phyloP scores from a whole-genome alignment of 768 basidiomycete genomes.

The Podaxis pistillaris region DNA sequence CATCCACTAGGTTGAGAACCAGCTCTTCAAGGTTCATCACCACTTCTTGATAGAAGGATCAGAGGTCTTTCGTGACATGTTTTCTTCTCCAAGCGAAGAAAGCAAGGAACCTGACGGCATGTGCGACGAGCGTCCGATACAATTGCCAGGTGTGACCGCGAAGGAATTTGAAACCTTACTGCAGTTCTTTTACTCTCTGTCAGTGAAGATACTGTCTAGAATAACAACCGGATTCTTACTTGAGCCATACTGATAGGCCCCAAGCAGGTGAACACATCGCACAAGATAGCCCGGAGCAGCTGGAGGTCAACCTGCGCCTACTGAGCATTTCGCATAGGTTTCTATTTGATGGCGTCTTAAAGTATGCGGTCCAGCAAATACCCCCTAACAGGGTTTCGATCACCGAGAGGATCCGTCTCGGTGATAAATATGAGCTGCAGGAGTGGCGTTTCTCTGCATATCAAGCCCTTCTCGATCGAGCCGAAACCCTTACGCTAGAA shows the following conservation, averaged over 20 bases:
- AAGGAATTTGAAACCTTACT: conserved; percentile 37
- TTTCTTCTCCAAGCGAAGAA: conserved; percentile 22
- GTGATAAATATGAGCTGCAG: conserved; percentile 33
- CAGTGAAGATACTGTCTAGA: conserved; percentile 9
- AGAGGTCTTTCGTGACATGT: conserved; percentile 37
- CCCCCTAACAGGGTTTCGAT: conserved; percentile 20
- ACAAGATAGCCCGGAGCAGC: background rate
- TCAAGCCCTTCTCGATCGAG: conserved; percentile 32
- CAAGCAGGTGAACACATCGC: background rate
- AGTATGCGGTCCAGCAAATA: conserved; percentile 28
- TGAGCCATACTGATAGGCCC: no score
- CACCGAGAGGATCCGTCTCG: conserved; percentile 35
- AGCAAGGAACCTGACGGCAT: conserved; percentile 26
- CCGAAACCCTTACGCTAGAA: conserved; percentile 28
- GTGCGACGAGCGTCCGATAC: conserved; percentile 31
- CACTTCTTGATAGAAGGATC: conserved; percentile 40
- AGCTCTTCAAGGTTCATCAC: conserved; percentile 30
- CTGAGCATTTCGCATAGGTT: conserved; percentile 40
- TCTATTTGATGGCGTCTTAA: conserved; percentile 32
- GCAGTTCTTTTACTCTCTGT: conserved; percentile 39
- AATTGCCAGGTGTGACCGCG: conserved; percentile 29
- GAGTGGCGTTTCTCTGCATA: conserved; percentile 40
- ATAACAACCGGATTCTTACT: no score
- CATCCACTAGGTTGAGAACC: conserved; percentile 31
- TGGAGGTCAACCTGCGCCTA: conserved; percentile 34